phyloP scores from a whole-genome alignment of 179 eudicot species.

The Spergularia azorica region DNA sequence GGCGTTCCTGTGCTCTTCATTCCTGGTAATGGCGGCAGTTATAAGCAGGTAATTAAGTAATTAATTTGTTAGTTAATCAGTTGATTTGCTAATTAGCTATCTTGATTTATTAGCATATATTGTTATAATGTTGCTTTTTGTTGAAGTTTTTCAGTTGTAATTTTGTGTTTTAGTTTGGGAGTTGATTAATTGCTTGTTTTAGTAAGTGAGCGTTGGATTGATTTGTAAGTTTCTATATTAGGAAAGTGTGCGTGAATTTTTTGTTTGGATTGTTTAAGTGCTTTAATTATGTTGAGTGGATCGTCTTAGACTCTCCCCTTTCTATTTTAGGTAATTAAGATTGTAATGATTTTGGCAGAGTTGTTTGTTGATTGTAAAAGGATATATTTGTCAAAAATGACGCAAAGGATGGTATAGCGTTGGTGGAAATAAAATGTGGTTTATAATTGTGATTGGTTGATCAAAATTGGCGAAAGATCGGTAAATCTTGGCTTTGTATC shows the following conservation, averaged over 20 bases:
- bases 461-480: not conserved
- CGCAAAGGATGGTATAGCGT: too few relatives aligned
- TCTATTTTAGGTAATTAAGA: not conserved
- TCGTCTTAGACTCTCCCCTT: not conserved
- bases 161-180: not conserved
- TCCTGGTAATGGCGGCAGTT: conserved; percentile 98
- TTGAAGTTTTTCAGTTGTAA: not conserved
- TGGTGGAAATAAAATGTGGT: not conserved
- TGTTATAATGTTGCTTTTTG: not conserved
- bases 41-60: conserved; percentile 66
- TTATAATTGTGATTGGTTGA: not conserved
- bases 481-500: not conserved
- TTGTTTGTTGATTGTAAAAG: too few relatives aligned
- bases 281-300: not conserved
- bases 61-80: not conserved
- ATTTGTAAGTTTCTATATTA: not conserved
- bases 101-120: not conserved
- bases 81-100: not conserved
- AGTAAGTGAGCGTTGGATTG: not conserved
- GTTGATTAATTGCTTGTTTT: not conserved
- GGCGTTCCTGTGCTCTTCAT: conserved; percentile 88
- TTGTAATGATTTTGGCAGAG: not conserved
- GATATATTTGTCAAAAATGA: too few relatives aligned
- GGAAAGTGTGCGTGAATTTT: not conserved
- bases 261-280: too few relatives aligned